A percentile compares a stretch with the other conserved stretches of the same genome.
These are phyloP conservation scores for Erucastrum elatum DNA, from an alignment of 345 rosid genomes.

Conservation along the genomic window DNA sequence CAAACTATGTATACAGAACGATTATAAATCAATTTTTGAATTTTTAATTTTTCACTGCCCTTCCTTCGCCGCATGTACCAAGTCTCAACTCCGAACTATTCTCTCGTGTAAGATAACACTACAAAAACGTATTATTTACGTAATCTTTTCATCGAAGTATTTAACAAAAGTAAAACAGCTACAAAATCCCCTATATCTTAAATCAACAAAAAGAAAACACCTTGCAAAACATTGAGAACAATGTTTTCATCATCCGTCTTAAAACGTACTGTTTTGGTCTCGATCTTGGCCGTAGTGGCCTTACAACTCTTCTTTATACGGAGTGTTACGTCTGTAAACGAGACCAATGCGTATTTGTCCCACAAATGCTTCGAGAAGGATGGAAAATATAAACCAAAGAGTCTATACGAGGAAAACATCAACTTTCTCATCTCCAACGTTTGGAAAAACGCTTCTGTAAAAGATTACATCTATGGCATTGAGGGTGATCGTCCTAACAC, in stretches of 20 bases:
- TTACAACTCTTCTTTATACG: slow-evolving; percentile 20
- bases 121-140: not conserved
- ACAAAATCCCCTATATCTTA: not conserved
- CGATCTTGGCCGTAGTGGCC: slow-evolving; percentile 17
- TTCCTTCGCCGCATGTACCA: not conserved
- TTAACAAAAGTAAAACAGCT: not conserved
- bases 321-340: slow-evolving; percentile 29
- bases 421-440: slow-evolving; percentile 35
- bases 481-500: slow-evolving; percentile 32
- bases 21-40: not conserved
- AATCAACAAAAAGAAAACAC: not conserved
- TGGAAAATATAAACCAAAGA: slow-evolving; percentile 43
- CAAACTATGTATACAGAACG: not conserved
- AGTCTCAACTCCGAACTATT: not conserved
- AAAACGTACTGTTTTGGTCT: slow-evolving; percentile 4
- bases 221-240: not conserved
- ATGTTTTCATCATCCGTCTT: slow-evolving; percentile 33
- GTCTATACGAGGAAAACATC: slow-evolving; percentile 48
- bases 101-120: not conserved
- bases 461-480: not conserved
- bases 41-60: not conserved
- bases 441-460: not conserved
- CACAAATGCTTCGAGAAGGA: slow-evolving; percentile 45
- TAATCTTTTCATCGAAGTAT: not conserved
- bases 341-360: slow-evolving; percentile 40